Evolutionary conservation across 106 monocot species (phyloP).

Genomic region (Dioscorea alata): DNA sequence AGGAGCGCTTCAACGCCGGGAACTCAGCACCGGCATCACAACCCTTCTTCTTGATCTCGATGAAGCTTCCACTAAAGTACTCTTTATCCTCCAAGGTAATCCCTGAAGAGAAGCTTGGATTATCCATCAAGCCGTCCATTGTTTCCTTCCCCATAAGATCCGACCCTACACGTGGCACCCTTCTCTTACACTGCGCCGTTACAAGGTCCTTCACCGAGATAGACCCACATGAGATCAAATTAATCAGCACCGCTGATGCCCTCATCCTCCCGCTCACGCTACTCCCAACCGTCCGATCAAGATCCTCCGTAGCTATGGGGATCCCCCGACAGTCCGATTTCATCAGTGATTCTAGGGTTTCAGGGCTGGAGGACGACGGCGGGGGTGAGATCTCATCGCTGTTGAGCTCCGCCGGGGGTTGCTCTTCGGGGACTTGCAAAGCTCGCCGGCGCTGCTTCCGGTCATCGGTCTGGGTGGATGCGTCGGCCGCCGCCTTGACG

Average conservation of each 20-base stretch:
- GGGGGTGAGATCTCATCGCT: slow-evolving; percentile 80
- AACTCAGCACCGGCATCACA: slow-evolving; percentile 16
- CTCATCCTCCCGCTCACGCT: slow-evolving; percentile 40
- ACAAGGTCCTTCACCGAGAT: slow-evolving; percentile 40
- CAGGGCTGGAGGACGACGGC: slow-evolving; percentile 68
- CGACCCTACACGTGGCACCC: slow-evolving; percentile 22
- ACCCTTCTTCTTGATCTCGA: slow-evolving; percentile 67
- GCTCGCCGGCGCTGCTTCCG: slow-evolving; percentile 18
- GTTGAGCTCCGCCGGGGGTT: slow-evolving; percentile 31
- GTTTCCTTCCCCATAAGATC: slow-evolving; percentile 11
- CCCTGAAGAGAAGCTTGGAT: slow-evolving; percentile 5
- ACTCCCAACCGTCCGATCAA: slow-evolving; percentile 26
- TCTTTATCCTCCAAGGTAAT: slow-evolving; percentile 46
- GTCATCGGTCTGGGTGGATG: slow-evolving; percentile 81
- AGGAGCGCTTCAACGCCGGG: slow-evolving; percentile 48
- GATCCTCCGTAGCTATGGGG: slow-evolving; percentile 7
- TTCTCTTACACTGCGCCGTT: slow-evolving; percentile 17
- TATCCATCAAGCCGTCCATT: slow-evolving; percentile 9
- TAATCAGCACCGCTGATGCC: slow-evolving; percentile 74
- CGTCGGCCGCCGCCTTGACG: slow-evolving; percentile 48
- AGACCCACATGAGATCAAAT: slow-evolving; percentile 77
- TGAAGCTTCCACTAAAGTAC: slow-evolving; percentile 84
- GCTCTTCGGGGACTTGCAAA: background rate
- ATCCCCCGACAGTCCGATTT: slow-evolving; percentile 27
- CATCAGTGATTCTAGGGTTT: slow-evolving; percentile 51